Conservation (phyloP, 2,329 filamentous ascomycete genomes). For the Aspergillus fischeri region DNA sequence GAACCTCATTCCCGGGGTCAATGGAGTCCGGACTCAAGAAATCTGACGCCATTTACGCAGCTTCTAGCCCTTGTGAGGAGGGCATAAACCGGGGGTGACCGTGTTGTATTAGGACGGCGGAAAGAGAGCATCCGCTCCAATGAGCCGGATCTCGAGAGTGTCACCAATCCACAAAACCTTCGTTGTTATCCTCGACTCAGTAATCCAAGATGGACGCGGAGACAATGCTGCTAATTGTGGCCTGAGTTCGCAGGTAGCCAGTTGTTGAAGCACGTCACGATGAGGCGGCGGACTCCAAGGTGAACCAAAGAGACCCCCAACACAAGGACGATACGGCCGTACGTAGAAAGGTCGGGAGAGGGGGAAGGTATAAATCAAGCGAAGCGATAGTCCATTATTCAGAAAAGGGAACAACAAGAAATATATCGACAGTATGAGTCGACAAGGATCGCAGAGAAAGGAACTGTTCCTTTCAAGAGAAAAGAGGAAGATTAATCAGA, state of each 20-base stretch:
- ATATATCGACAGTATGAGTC: background rate
- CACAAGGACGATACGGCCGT: background rate
- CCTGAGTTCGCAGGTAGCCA: background rate
- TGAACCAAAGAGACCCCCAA: background rate
- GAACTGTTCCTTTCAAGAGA: background rate
- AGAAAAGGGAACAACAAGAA: background rate
- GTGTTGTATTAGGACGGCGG: constrained; percentile 9
- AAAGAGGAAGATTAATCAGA: background rate
- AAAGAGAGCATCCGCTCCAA: constrained; percentile 26
- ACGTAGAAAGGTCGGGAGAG: background rate
- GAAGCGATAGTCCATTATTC: background rate
- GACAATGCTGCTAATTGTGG: constrained; percentile 3
- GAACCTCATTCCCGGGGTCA: constrained; percentile 25
- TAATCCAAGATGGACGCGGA: background rate
- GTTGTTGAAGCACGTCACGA: background rate
- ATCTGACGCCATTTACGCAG: constrained; percentile 38
- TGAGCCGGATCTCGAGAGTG: constrained; percentile 21
- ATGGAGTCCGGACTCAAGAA: constrained; percentile 29
- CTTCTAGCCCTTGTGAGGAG: constrained; percentile 17
- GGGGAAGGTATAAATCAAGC: background rate
- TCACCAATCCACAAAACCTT: constrained; percentile 17
- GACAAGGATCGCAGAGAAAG: background rate
- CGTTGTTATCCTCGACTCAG: constrained; percentile 1
- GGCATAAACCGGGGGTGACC: constrained; percentile 23
- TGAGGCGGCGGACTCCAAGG: background rate